Conservation (phyloP, 176 grass and related monocot genomes). For the Triticum aestivum region IWGSC_CS_RefSeq_v2.1 NC_057795.1:549242705-549243204, state of each 20-base stretch:
- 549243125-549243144: too few relatives aligned
- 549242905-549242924: background rate
- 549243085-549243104: too few relatives aligned
- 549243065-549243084: too few relatives aligned
- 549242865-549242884: background rate
- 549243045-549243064: too few relatives aligned
- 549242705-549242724: background rate
- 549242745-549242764: background rate
- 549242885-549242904: background rate
- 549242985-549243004: background rate
- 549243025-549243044: too few relatives aligned
- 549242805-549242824: background rate
- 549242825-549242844: background rate
- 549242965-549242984: background rate
- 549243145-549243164: too few relatives aligned
- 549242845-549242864: background rate
- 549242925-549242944: background rate
- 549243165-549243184: too few relatives aligned
- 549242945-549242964: background rate
- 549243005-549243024: too few relatives aligned
- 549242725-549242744: background rate
- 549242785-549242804: background rate
- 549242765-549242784: background rate
- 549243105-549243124: too few relatives aligned
- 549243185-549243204: too few relatives aligned